Base-by-base conservation (phyloP, 2,329 filamentous ascomycete species). In the Amylocarpus encephaloides region DNA sequence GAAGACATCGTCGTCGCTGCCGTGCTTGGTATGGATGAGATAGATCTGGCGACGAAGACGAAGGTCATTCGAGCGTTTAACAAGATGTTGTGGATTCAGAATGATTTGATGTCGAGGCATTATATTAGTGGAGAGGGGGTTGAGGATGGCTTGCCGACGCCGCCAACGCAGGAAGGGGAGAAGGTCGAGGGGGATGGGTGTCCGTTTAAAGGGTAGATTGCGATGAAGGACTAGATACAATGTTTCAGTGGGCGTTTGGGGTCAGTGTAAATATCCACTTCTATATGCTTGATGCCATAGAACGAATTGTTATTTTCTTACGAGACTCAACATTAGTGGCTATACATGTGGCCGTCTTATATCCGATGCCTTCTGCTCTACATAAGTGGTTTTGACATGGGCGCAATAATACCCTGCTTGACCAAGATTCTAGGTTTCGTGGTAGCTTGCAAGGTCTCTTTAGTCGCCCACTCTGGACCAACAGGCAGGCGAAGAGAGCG, bases 391-490 rank as follows among this genome's bases (percentile, higher is more conserved):
- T 86, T 91, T 51, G 85, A 82, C 79, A 98, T 88, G 36, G 93
- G 87, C 62, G 82, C 79, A 68, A 98, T 90, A 59, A 94, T 77
- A 42, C 93, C 93, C 71, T 91, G 88, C 75, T 95, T 96, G 67
- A 95, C 74, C 68, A 97, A 75, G 58, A 97, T 79, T 62, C 89
- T 82, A 51, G 93, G 93, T 78, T 92, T 95, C 52, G 87, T 95
- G 54, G 80, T 80, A 61, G 86, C 82, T 74, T 97, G 91, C 77
- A 93, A 93, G 12, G 86, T 89, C 73, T 89, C 83, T 78, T 95
- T 96, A n/a, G 92, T 97, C 60, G 84, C 83, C 91, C 92, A 98
- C 70, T 98, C 92, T 13, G 86, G 88, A 1, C 93, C 93, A 53
- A 97, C 81, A 1, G 93, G 93, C 59, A 96, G 71, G 39, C 92